Percentiles rank a stretch among this genome's conserved stretches.
Conservation (phyloP, 495 filamentous ascomycete genomes). For the Penicillium salamii region DNA sequence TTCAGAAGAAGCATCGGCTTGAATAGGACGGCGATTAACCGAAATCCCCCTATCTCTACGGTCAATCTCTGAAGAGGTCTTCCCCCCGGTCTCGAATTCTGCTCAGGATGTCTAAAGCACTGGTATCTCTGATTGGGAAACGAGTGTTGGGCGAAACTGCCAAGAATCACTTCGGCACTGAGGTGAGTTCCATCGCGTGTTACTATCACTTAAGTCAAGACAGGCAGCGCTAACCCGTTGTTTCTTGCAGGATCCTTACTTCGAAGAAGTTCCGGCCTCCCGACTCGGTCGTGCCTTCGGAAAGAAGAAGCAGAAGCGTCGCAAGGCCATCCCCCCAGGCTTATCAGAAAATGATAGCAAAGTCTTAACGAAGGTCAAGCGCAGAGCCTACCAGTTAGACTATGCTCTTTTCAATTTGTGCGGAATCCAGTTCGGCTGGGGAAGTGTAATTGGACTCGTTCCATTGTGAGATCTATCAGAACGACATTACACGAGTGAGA, state of each 20-base stretch:
- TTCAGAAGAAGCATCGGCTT: too few relatives aligned
- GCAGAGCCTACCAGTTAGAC: constrained; percentile 78
- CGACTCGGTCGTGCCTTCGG: constrained; percentile 56
- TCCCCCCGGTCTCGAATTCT: neutral
- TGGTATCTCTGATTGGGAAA: constrained; percentile 59
- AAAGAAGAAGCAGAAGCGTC: constrained; percentile 61
- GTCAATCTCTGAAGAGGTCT: neutral
- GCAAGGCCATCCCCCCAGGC: constrained; percentile 66
- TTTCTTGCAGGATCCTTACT: constrained; percentile 62
- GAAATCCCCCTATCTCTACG: constrained; percentile 13
- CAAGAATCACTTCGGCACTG: constrained; percentile 65
- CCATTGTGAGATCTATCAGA: constrained; percentile 59
- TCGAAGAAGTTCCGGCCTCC: constrained; percentile 68
- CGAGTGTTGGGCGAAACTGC: constrained; percentile 63
- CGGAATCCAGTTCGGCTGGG: constrained; percentile 79
- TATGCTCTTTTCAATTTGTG: constrained; percentile 71
- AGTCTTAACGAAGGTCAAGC: constrained; percentile 76
- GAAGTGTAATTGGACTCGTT: constrained; percentile 73
- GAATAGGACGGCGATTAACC: too few relatives aligned
- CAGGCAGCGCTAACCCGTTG: constrained; percentile 3
- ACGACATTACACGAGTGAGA: neutral
- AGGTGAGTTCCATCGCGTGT: too few relatives aligned
- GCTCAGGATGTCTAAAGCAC: constrained; percentile 47
- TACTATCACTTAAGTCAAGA: neutral
- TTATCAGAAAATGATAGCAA: constrained; percentile 76